phyloP scores from a whole-genome alignment of 768 basidiomycete genomes.

The Mycena rebaudengoi region DNA sequence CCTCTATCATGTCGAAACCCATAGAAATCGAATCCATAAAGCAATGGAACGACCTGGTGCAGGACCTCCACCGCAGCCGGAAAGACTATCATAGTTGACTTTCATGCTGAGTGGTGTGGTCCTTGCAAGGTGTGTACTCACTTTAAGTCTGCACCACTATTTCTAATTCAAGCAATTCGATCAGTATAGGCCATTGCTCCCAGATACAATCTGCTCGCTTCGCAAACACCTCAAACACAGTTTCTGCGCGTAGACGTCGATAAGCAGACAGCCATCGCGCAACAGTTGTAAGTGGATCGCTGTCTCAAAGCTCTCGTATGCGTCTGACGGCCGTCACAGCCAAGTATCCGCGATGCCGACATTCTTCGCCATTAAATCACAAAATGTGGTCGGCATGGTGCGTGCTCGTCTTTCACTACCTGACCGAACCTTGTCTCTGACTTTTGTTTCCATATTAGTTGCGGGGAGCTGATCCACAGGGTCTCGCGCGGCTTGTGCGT shows the following conservation, averaged over 20 bases:
- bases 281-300: constrained; percentile 22
- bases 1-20: constrained; percentile 20
- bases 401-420: neutral
- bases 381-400: constrained; percentile 25
- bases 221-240: constrained; percentile 28
- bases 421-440: neutral
- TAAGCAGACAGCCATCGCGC: constrained; percentile 16
- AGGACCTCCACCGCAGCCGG: constrained; percentile 18
- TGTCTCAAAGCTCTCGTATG: neutral
- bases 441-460: constrained; percentile 6
- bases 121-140: constrained; percentile 27
- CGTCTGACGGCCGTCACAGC: neutral
- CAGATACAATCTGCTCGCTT: constrained; percentile 24
- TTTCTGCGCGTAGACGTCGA: constrained; percentile 34
- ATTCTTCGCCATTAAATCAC: constrained; percentile 27
- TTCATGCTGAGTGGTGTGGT: constrained; percentile 30
- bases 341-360: constrained; percentile 31
- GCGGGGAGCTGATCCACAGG: constrained; percentile 28
- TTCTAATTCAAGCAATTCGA: neutral
- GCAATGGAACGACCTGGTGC: constrained; percentile 30
- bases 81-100: constrained; percentile 28
- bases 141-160: neutral
- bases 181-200: constrained; percentile 32
- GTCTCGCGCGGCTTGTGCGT: constrained; percentile 23
- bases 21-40: constrained; percentile 29